phyloP scores from a whole-genome alignment of 2,329 filamentous ascomycete species.

The Lasiodiplodia sp. region DNA sequence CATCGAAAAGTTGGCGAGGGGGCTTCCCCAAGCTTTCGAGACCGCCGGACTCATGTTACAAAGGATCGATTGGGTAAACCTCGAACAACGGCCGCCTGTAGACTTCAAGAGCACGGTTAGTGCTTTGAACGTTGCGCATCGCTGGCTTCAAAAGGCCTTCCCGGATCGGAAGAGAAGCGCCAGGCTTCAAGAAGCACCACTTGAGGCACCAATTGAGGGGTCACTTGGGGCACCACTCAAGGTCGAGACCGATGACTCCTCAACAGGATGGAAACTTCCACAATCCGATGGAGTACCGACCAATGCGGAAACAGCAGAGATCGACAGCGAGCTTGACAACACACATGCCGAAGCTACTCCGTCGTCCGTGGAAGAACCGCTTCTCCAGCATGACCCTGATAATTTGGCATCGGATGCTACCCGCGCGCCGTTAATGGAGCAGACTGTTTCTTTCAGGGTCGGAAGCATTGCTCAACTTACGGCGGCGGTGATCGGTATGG shows the following conservation, averaged over 20 bases:
- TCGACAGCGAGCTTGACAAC: neutral
- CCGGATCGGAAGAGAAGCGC: neutral
- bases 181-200: neutral
- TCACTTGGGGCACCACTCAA: neutral
- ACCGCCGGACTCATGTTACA: conserved; percentile 38
- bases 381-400: neutral
- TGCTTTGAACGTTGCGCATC: neutral
- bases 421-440: neutral
- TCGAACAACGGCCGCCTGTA: neutral
- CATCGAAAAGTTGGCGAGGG: conserved; percentile 41
- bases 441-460: neutral
- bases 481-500: neutral
- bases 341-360: neutral
- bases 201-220: neutral
- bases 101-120: neutral
- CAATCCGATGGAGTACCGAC: neutral
- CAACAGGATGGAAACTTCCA: neutral
- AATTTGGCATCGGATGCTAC: neutral
- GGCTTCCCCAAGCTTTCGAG: conserved; percentile 40
- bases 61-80: conserved; percentile 43
- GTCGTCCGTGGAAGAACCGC: neutral
- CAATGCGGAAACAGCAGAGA: neutral
- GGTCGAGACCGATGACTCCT: neutral
- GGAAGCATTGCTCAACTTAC: conserved; percentile 5
- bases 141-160: neutral